Evolutionary conservation across 345 rosid genomes (phyloP).

Genomic region (Heritiera fomes): DNA sequence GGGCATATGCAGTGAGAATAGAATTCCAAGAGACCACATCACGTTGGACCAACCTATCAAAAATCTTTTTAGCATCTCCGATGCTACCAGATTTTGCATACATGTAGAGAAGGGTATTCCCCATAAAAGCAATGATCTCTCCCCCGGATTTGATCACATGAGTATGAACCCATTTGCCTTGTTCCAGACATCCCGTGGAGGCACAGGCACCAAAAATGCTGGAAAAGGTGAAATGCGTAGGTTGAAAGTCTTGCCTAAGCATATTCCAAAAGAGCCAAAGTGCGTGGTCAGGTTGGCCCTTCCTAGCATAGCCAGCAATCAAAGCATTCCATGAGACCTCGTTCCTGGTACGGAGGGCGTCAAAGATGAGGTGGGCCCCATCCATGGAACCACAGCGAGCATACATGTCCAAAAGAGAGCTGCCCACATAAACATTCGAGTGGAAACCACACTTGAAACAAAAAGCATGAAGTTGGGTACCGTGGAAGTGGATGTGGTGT

Average conservation of each 20-base stretch:
- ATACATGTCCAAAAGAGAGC: constrained; percentile 54
- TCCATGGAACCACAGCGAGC: constrained; percentile 45
- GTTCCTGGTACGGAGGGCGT: constrained; percentile 35
- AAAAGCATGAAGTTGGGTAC: constrained; percentile 49
- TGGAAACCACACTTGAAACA: constrained; percentile 44
- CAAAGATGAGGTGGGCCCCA: constrained; percentile 39
- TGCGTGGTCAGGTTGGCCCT: constrained; percentile 41
- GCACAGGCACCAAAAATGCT: constrained; percentile 46
- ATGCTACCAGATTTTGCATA: constrained; percentile 57
- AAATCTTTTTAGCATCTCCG: constrained; percentile 46
- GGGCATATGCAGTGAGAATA: constrained; percentile 49
- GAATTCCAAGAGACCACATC: constrained; percentile 57
- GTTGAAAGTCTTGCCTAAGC: constrained; percentile 40
- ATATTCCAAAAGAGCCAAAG: constrained; percentile 37
- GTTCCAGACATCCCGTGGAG: constrained; percentile 45
- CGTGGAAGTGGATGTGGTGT: constrained; percentile 22
- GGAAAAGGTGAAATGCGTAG: constrained; percentile 46
- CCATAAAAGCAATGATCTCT: constrained; percentile 41
- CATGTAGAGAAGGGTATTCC: constrained; percentile 55
- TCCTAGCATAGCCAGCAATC: constrained; percentile 53
- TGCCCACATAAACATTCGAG: constrained; percentile 48
- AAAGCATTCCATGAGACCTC: constrained; percentile 67
- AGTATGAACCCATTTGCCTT: constrained; percentile 60
- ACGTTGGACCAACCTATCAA: constrained; percentile 36
- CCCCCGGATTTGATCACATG: constrained; percentile 45